These are phyloP conservation scores for Dactylellina drechsleri DNA, from an alignment of 2,329 filamentous ascomycete species.

Conservation along the genomic window DNA sequence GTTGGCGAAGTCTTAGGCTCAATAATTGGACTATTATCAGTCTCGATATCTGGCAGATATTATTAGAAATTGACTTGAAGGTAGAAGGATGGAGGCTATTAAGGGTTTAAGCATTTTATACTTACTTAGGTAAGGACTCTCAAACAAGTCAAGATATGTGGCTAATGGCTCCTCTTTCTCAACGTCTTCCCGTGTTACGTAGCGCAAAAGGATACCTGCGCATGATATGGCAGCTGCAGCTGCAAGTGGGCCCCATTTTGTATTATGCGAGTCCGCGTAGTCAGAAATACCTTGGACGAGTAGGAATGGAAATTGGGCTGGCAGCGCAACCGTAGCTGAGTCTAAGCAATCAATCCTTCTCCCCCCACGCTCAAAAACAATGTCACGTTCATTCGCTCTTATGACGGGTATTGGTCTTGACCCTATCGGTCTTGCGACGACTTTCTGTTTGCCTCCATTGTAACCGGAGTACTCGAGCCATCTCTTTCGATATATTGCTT, in stretches of 20 bases:
- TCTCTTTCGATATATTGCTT: too few relatives aligned
- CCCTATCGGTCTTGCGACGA: too few relatives aligned
- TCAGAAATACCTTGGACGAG: constrained; percentile 22
- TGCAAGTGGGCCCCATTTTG: constrained; percentile 15
- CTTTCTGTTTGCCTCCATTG: too few relatives aligned
- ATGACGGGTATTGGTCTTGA: too few relatives aligned
- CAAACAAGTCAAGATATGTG: too few relatives aligned
- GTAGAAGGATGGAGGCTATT: background rate
- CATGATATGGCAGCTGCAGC: constrained; percentile 7
- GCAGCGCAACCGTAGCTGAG: too few relatives aligned
- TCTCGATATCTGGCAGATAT: background rate
- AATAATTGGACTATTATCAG: background rate
- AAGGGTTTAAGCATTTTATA: background rate
- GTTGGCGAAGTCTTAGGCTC: too few relatives aligned
- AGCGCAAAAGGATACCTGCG: constrained; percentile 17
- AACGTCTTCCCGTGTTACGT: too few relatives aligned
- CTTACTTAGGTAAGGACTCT: background rate
- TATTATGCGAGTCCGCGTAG: constrained; percentile 28
- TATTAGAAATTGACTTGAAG: background rate
- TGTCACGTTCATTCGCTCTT: too few relatives aligned
- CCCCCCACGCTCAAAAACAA: background rate
- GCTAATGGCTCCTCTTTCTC: background rate
- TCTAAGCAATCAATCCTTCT: background rate
- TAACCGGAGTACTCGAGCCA: too few relatives aligned
- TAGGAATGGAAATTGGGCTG: background rate